Base-by-base conservation (phyloP, 805 yeast genomes). In the Teunomyces panamensis region DNA sequence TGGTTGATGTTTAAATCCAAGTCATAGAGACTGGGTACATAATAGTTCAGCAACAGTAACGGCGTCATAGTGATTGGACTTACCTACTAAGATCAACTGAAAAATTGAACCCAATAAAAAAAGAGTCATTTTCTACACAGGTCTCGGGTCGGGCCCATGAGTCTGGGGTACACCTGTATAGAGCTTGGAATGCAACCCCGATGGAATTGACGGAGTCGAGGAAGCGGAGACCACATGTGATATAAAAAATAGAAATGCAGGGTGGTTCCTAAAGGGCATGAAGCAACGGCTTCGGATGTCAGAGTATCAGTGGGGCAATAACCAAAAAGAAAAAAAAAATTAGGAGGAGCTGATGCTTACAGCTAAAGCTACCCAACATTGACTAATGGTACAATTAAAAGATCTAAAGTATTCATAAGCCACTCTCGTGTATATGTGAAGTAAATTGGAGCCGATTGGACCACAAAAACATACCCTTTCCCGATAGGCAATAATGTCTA, bases 1-100 rank as follows among this genome's bases (percentile, higher is more conserved):
- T 75, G 81, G 58, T 70, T 71, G 33, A 80, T 55, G 3, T 56
- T 57, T 29, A 79, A 51, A 6, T 47, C 46, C 30, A 80, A 57
- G 14, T 59, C 65, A 54, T 80, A 81, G 10, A 57, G 50, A 5
- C 50, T 36, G 5, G 83, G 82, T 5, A 69, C 45, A 43, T 54
- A 65, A 33, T 46, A 50, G 53, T 75, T 74, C 27, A 60, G 42
- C 46, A 71, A 58, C 48, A 69, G 53, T 9, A 60, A 34, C 30
- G 45, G 32, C 14, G 30, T 9, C 17, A 28, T 24, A 9, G n/a
- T 13, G 11, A 6, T 20, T 5, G 5, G n/a, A 28, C 10, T 28
- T 28, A 3, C 10, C 30, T 28, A 17, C 17, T 17, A 17, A 2
- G 10, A 28, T 9, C 30, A 29, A 11, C 11, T 29, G 9, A 29